Percentiles rank a stretch among this genome's conserved stretches.
These are phyloP conservation scores for Cercophora sp. DNA, from an alignment of 495 filamentous ascomycete genomes.

Conservation along the genomic window DNA sequence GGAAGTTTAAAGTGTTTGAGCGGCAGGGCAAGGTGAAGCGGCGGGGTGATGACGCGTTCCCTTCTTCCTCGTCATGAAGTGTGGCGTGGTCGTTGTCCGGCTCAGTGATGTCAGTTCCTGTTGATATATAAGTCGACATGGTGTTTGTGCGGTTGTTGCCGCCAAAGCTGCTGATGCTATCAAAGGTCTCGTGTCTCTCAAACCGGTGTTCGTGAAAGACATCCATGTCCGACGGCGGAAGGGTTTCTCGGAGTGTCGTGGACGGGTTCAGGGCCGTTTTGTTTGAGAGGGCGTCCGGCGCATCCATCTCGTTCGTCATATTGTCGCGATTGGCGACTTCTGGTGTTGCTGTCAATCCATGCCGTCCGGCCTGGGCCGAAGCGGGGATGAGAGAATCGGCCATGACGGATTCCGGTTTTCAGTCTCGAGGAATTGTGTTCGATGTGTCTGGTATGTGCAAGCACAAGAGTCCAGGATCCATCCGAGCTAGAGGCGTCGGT, in stretches of 20 bases:
- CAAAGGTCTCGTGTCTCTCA: background rate
- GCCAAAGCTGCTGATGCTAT: background rate
- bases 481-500: no score
- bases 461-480: no score
- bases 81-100: slow-evolving; percentile 12
- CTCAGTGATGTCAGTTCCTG: slow-evolving; percentile 20
- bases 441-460: background rate
- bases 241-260: background rate
- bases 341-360: no score
- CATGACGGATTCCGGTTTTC: background rate
- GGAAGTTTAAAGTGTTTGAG: background rate
- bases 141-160: slow-evolving; percentile 16
- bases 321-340: no score
- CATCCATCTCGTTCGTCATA: no score
- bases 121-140: slow-evolving; percentile 11
- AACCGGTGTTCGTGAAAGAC: slow-evolving; percentile 3
- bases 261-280: background rate
- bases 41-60: slow-evolving; percentile 17
- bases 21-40: slow-evolving; percentile 6
- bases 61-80: slow-evolving; percentile 13
- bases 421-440: slow-evolving; percentile 3
- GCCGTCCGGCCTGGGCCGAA: background rate
- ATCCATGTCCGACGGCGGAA: slow-evolving; percentile 10
- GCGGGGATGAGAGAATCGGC: background rate
- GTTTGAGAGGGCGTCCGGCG: background rate